These are phyloP conservation scores for Yamadazyma buinensis DNA, from an alignment of 1,139 yeast genomes.

Conservation along the genomic window DNA sequence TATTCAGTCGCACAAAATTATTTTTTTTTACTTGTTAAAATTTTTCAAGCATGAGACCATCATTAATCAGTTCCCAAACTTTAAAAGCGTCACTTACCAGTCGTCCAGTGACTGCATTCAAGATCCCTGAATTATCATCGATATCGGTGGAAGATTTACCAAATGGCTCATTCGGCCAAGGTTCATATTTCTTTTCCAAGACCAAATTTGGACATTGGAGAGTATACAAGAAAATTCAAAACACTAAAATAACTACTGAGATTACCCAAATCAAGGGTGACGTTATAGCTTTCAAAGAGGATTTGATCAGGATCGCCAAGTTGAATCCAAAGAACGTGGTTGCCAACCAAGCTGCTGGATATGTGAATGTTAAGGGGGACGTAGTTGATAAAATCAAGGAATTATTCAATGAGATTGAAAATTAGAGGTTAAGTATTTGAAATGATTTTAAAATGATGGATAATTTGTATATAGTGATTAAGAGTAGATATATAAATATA, in stretches of 20 bases:
- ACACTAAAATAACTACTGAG: slow-evolving; percentile 56
- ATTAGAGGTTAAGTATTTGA: background rate
- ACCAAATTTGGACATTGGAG: slow-evolving; percentile 65
- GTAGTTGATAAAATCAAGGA: slow-evolving; percentile 41
- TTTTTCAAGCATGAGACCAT: slow-evolving; percentile 24
- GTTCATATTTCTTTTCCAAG: slow-evolving; percentile 49
- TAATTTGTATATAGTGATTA: no score
- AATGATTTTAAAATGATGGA: no score
- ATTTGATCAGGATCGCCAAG: slow-evolving; percentile 46
- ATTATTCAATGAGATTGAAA: slow-evolving; percentile 20
- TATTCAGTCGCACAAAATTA: background rate
- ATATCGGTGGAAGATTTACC: slow-evolving; percentile 28
- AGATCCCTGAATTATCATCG: slow-evolving; percentile 27
- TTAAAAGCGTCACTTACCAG: slow-evolving; percentile 21
- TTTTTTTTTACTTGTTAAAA: background rate
- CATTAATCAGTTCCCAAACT: slow-evolving; percentile 20
- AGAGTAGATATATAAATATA: no score
- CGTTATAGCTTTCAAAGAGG: slow-evolving; percentile 52
- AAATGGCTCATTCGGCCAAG: slow-evolving; percentile 40
- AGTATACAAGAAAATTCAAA: slow-evolving; percentile 56
- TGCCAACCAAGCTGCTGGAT: slow-evolving; percentile 35
- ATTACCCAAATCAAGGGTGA: slow-evolving; percentile 65
- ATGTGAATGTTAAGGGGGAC: slow-evolving; percentile 58
- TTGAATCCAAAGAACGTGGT: slow-evolving; percentile 41
- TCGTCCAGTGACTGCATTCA: slow-evolving; percentile 17